Evolutionary conservation across 495 filamentous ascomycete genomes (phyloP).

Genomic region (Neurospora sp.): DNA sequence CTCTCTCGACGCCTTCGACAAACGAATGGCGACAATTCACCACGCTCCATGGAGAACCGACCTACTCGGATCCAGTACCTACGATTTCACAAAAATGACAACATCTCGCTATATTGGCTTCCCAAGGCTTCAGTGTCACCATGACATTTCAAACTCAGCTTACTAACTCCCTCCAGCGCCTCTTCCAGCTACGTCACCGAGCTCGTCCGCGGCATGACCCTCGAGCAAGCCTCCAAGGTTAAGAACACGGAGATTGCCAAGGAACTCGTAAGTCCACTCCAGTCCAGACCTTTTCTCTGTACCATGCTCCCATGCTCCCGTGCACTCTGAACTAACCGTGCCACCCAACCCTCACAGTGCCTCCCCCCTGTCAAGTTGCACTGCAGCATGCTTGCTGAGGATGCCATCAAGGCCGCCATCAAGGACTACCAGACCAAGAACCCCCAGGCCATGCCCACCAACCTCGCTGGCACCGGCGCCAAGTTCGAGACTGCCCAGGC

Average conservation of each 20-base stretch:
- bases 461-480: constrained; percentile 57
- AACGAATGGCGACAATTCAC: too few relatives aligned
- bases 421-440: constrained; percentile 96
- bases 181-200: constrained; percentile 80
- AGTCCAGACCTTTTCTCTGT: not conserved
- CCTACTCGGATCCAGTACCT: not conserved
- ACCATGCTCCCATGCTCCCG: too few relatives aligned
- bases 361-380: constrained; percentile 93
- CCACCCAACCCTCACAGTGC: constrained; percentile 33
- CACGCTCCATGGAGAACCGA: not conserved
- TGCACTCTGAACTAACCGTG: not conserved
- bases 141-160: not conserved
- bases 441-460: constrained; percentile 60
- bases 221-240: constrained; percentile 84
- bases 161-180: constrained; percentile 16
- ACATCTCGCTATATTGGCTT: not conserved
- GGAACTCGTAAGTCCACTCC: constrained; percentile 49
- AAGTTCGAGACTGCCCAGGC: constrained; percentile 15
- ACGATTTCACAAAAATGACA: not conserved
- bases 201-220: constrained; percentile 88
- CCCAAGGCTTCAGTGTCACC: not conserved
- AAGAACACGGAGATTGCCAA: constrained; percentile 96
- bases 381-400: constrained; percentile 98
- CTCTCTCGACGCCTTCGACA: too few relatives aligned
- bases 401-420: constrained; percentile 99